A percentile compares a stretch with the other conserved stretches of the same genome.
Evolutionary conservation across 2,329 filamentous ascomycete genomes (phyloP).

Genomic region (Pestalotiopsis sp.): DNA sequence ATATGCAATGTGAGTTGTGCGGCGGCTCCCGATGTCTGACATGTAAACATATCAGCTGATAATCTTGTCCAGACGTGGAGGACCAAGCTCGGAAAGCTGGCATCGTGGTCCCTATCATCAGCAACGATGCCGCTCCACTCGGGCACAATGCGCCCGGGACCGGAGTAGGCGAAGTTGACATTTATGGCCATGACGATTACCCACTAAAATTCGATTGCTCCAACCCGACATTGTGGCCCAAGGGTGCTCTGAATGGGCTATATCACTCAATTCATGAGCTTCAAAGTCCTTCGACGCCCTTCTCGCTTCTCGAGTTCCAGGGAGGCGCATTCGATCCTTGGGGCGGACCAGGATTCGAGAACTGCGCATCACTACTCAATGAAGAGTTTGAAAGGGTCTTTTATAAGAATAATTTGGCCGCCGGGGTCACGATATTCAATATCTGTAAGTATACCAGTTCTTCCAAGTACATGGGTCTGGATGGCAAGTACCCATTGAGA

Average conservation of each 20-base stretch:
- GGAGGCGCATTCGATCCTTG: constrained; percentile 72
- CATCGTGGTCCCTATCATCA: constrained; percentile 72
- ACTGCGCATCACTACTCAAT: constrained; percentile 61
- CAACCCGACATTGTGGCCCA: constrained; percentile 52
- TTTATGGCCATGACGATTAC: constrained; percentile 36
- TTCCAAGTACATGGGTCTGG: no score
- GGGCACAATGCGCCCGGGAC: constrained; percentile 59
- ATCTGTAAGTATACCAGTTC: constrained; percentile 30
- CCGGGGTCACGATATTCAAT: constrained; percentile 67
- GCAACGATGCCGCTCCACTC: constrained; percentile 63
- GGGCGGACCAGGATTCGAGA: constrained; percentile 67
- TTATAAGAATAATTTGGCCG: constrained; percentile 72
- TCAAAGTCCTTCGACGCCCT: constrained; percentile 64
- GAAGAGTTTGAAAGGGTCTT: constrained; percentile 73
- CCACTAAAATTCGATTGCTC: constrained; percentile 42
- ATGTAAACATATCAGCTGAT: not conserved
- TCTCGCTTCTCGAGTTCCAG: constrained; percentile 51
- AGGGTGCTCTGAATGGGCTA: constrained; percentile 50
- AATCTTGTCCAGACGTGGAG: constrained; percentile 48
- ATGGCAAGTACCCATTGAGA: no score
- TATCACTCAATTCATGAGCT: constrained; percentile 52
- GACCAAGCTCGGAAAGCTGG: constrained; percentile 66
- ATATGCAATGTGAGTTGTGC: constrained; percentile 53
- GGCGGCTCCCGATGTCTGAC: not conserved
- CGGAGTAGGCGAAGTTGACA: constrained; percentile 41